Evolutionary conservation across 768 basidiomycete genomes (phyloP), one percentile per base, ranked within the genome.

Genomic region (Albatrellus ellisii): DNA sequence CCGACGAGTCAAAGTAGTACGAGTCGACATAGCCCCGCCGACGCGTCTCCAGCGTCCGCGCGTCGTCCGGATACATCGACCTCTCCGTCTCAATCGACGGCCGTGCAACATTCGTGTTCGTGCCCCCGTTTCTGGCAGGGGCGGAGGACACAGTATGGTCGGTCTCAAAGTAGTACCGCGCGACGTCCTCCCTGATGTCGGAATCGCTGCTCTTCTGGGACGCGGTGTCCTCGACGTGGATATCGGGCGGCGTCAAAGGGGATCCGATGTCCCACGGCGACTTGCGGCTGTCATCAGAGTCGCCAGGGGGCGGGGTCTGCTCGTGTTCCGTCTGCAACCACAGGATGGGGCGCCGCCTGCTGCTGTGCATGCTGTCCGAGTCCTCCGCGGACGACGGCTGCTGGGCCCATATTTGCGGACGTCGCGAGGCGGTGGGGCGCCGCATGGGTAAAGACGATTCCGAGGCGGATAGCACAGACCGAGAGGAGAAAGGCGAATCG

Each of bases 401-500:
- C 35, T 36, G 35, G 8, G 12, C 12, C 18, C 35, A 22, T 10
- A 36, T 9, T 7, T 9, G 8, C 12, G 39, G 38, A 12, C 35
- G 38, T 14, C 41, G 27, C 6, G 24, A 39, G 20, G 39, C 41
- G 15, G 28, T 28, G 22, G 52, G 46, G 22, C 50, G 46, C 24
- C 47, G 54, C 34, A 54, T 43, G 20, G 51, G 49, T 32, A 44
- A 39, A 5, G 50, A 42, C 21, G 51, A 49, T 25, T 49, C 51
- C 41, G 42, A 47, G 26, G 37, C 56, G 37, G 44, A 55, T 5
- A 61, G 43, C n/a, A 70, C 46, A 15, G 70, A 70, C 8, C 56
- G 58, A n/a, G 62, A 39, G 18, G 74, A 73, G 58, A 75, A 75
- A 0, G 75, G 72, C 11, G 63, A 48, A 50, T 71, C 66, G 28